Conservation (phyloP, 1,284 basidiomycete species). For the Apiotrichum porosum region DNA sequence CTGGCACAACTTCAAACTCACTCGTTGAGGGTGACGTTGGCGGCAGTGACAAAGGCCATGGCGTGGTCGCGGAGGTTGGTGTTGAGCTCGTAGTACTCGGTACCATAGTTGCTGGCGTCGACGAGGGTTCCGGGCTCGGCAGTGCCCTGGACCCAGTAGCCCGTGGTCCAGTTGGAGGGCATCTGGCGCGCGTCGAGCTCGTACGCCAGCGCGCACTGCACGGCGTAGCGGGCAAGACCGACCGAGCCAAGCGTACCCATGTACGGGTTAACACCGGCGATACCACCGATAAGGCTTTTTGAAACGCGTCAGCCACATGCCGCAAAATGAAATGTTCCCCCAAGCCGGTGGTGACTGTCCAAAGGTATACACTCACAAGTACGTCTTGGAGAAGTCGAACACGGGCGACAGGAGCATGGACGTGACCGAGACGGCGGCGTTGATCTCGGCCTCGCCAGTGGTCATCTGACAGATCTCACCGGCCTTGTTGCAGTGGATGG, state of each 20-base stretch:
- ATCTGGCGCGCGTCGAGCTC: slow-evolving; percentile 54
- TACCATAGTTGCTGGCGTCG: slow-evolving; percentile 49
- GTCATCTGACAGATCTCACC: slow-evolving; percentile 49
- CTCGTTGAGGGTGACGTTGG: slow-evolving; percentile 48
- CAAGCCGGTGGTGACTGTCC: too few species aligned
- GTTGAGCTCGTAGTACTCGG: slow-evolving; percentile 56
- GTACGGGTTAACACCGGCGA: slow-evolving; percentile 53
- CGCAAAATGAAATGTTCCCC: too few species aligned
- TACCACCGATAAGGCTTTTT: slow-evolving; percentile 48
- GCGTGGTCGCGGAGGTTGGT: slow-evolving; percentile 51
- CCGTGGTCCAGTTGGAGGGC: slow-evolving; percentile 51
- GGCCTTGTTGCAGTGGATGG: slow-evolving; percentile 49
- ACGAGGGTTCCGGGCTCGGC: slow-evolving; percentile 39
- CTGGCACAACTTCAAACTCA: too few species aligned
- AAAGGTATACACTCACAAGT: slow-evolving; percentile 49
- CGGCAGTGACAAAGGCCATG: slow-evolving; percentile 43
- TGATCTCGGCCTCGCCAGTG: slow-evolving; percentile 52
- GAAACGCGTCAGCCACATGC: not conserved
- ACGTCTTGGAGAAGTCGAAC: slow-evolving; percentile 53
- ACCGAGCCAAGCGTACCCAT: slow-evolving; percentile 51
- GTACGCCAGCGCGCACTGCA: slow-evolving; percentile 53
- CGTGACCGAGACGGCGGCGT: slow-evolving; percentile 51
- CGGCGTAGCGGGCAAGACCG: slow-evolving; percentile 52
- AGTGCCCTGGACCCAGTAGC: slow-evolving; percentile 48
- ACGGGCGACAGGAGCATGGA: slow-evolving; percentile 30